Evolutionary conservation across 768 basidiomycete species (phyloP), one percentile per base, ranked within the genome.

Genomic region (Pleurotus salmoneostramineus): DNA sequence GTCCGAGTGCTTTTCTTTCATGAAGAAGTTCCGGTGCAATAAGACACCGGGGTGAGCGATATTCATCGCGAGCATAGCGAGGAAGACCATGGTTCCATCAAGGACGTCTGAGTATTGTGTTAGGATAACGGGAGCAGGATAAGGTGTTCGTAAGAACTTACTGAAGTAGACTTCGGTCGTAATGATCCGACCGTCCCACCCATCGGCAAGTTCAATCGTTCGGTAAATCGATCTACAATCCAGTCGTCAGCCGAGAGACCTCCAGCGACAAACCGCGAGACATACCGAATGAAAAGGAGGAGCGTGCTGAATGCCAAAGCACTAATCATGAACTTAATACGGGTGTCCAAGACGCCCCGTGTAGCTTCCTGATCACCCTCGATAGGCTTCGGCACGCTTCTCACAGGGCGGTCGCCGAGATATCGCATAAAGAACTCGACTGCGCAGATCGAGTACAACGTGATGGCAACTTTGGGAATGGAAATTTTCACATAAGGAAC

Each of bases 251-350:
- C 5, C 2, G 3, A 8, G 6, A 6, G 14, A 2, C 42, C 12
- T 34, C 10, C 17, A 5, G 3, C 14, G 11, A 4, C 4, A 2
- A 10, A 3, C 8, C 1, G 21, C 15, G 43, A 27, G 14, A 44
- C 75, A 31, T 58, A 78, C 77, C 84, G 75, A 56, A 84, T 78
- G 62, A 82, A 74, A 58, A 86, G 70, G 60, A 75, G 72, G 1
- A 79, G 71, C 69, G 74, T 75, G 56, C 64, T 74, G 49, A 79
- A 68, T 0, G 54, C 61, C 21, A 81, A 64, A 5, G 69, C 77
- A 12, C 61, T 34, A 2, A 71, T 61, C 68, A 78, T 70, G 17
- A 68, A 50, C 60, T 68, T 67, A 33, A 74, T 56, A 21, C 65
- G 65, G 2, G 36, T 44, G 6, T 62, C 64, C 55, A 70, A 60